Percentiles rank a stretch among this genome's conserved stretches.
These are phyloP conservation scores for Globisporangium acanthophoron DNA, from an alignment of 352 stramenopile species.

Conservation along the genomic window DNA sequence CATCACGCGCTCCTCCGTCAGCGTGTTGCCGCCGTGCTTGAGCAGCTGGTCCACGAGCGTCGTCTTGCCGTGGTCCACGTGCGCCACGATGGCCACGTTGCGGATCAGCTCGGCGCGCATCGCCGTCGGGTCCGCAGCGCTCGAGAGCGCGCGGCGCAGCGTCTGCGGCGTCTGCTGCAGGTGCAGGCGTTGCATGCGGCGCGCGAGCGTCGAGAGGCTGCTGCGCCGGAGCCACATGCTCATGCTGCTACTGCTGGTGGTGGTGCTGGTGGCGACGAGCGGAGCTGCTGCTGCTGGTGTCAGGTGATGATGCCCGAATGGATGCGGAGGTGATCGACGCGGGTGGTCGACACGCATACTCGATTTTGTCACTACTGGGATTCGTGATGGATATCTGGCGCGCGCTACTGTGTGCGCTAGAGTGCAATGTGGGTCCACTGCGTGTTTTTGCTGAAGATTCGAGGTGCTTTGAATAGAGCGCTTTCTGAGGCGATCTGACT, in stretches of 20 bases:
- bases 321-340: neutral
- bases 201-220: slow-evolving; percentile 39
- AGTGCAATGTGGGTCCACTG: neutral
- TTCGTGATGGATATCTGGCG: slow-evolving; percentile 2
- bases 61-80: slow-evolving; percentile 99
- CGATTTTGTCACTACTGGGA: neutral
- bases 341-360: neutral
- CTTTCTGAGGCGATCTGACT: neutral
- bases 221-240: slow-evolving; percentile 65
- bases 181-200: slow-evolving; percentile 24
- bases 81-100: slow-evolving; percentile 90
- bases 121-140: neutral
- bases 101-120: slow-evolving; percentile 58
- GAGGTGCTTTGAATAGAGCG: neutral
- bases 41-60: slow-evolving; percentile 98
- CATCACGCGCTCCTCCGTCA: slow-evolving; percentile 93
- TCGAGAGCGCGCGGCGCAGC: slow-evolving; percentile 37
- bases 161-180: slow-evolving; percentile 6
- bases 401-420: neutral
- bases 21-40: slow-evolving; percentile 90
- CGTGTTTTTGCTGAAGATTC: slow-evolving; percentile 2
- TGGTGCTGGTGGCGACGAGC: neutral
- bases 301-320: neutral
- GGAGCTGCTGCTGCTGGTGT: too few relatives aligned
- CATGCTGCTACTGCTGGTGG: neutral